Conservation (phyloP, 176 grass and related monocot species). For the Carex pumila region DNA sequence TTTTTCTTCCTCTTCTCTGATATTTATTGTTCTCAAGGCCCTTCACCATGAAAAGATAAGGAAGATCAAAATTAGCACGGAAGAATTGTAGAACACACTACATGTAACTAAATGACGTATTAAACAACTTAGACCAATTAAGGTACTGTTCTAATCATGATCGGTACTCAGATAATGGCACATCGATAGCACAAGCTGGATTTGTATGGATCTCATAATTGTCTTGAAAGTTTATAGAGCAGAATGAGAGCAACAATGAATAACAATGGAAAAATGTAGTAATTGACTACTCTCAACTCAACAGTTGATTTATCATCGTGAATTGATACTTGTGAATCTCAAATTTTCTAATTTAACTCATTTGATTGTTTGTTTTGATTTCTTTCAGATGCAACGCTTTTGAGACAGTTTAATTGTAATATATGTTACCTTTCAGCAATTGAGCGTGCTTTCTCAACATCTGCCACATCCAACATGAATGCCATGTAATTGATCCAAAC, state of each 20-base stretch:
- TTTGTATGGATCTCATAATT: not conserved
- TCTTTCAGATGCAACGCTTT: not conserved
- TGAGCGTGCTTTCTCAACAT: slow-evolving; percentile 69
- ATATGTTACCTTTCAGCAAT: slow-evolving; percentile 66
- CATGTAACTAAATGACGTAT: not conserved
- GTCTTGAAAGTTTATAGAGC: not conserved
- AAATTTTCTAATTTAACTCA: not conserved
- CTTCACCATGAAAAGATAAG: slow-evolving; percentile 24
- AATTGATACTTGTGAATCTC: not conserved
- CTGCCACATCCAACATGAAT: slow-evolving; percentile 65
- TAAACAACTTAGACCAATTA: not conserved
- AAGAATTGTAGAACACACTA: slow-evolving; percentile 5
- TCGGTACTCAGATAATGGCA: not conserved
- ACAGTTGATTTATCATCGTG: not conserved
- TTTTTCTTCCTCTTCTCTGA: slow-evolving; percentile 79
- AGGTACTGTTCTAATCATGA: not conserved
- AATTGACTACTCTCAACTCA: not conserved
- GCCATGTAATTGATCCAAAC: slow-evolving; percentile 98
- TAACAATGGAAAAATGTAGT: not conserved
- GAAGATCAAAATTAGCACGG: not conserved
- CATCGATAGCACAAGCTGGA: not conserved
- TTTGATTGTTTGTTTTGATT: not conserved
- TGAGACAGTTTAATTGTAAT: not conserved
- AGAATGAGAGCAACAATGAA: not conserved
- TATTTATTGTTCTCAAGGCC: slow-evolving; percentile 80